A percentile compares a stretch with the other conserved stretches of the same genome.
phyloP scores from a whole-genome alignment of 495 filamentous ascomycete species.

The Penicillium robsamsonii region DNA sequence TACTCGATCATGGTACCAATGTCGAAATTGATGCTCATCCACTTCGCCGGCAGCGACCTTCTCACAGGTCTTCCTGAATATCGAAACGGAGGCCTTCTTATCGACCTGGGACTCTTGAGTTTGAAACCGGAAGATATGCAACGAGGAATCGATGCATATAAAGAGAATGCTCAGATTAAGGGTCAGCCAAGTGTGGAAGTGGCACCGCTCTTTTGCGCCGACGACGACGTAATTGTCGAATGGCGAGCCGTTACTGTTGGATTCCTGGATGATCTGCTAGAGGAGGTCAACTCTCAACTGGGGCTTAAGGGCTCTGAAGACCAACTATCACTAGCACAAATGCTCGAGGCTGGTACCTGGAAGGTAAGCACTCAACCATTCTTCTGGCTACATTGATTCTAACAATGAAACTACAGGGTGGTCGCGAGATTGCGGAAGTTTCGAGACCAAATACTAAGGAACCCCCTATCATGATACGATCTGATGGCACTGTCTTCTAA shows the following conservation, averaged over 20 bases:
- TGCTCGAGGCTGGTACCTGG: conserved; percentile 71
- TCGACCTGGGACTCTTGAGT: conserved; percentile 62
- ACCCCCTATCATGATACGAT: conserved; percentile 93
- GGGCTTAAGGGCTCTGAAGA: conserved; percentile 50
- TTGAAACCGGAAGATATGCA: conserved; percentile 57
- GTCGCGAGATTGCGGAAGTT: conserved; percentile 92
- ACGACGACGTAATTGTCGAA: conserved; percentile 70
- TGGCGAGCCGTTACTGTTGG: conserved; percentile 67
- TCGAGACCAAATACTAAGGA: conserved; percentile 95
- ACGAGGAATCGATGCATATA: conserved; percentile 67
- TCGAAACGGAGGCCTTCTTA: conserved; percentile 66
- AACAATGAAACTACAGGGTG: conserved; percentile 61
- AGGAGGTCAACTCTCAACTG: conserved; percentile 61
- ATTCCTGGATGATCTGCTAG: conserved; percentile 61
- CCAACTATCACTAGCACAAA: conserved; percentile 59
- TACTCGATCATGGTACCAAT: conserved; percentile 73
- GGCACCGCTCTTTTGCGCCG: conserved; percentile 60
- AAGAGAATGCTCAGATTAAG: conserved; percentile 67
- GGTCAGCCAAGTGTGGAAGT: conserved; percentile 71
- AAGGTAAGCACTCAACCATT: conserved; percentile 59
- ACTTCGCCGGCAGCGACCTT: conserved; percentile 62
- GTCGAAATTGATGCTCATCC: conserved; percentile 59
- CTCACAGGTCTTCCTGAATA: conserved; percentile 69
- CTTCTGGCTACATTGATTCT: conserved; percentile 19
- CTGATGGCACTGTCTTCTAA: conserved; percentile 94